These are phyloP conservation scores for Ajuga chamaepitys DNA, from an alignment of 257 asterid genomes.

Conservation along the genomic window DNA sequence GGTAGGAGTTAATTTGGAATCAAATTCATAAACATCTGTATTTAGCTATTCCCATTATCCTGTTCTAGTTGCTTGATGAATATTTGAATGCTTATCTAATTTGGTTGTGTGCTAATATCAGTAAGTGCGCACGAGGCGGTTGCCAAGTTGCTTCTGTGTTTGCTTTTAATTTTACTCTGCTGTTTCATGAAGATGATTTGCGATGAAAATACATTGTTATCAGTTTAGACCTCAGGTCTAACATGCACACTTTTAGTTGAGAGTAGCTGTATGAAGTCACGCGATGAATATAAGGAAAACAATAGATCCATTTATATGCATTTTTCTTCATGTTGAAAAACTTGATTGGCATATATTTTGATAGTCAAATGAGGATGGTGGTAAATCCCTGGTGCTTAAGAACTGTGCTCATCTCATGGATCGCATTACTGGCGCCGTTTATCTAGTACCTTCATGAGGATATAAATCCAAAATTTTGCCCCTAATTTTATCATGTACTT, in stretches of 20 bases:
- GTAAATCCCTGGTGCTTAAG: background rate
- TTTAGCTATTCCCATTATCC: background rate
- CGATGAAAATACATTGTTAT: background rate
- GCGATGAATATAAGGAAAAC: background rate
- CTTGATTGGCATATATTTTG: background rate
- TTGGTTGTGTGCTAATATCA: background rate
- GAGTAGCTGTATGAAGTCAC: background rate
- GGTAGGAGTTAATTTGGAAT: background rate
- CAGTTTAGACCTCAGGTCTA: background rate
- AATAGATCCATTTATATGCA: background rate
- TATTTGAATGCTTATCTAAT: slow-evolving; percentile 2
- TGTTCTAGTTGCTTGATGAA: background rate
- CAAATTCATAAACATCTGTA: background rate
- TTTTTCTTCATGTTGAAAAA: background rate
- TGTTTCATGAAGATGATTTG: background rate
- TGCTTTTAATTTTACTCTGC: background rate
- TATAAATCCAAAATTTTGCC: background rate
- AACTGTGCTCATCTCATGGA: background rate
- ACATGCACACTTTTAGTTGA: background rate
- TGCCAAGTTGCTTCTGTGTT: background rate
- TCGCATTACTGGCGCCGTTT: background rate
- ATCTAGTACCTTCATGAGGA: background rate
- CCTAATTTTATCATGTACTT: background rate
- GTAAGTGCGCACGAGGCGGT: background rate
- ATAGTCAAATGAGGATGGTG: background rate